Evolutionary conservation across 2,329 filamentous ascomycete species (phyloP).

Genomic region (Penicillium verrucosum): DNA sequence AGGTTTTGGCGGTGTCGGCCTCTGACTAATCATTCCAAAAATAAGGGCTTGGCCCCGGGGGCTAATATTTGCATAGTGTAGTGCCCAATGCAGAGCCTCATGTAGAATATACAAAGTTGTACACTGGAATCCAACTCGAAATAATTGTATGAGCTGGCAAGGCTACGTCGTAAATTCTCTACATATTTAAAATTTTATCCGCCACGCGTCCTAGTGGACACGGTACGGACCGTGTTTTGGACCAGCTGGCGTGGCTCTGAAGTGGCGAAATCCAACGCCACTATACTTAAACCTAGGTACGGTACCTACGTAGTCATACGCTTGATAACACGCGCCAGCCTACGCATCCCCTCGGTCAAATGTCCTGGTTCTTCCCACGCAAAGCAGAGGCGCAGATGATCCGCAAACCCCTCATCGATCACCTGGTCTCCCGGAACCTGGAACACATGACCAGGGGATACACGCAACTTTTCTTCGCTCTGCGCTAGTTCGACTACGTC

Average conservation of each 20-base stretch:
- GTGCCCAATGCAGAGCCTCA: neutral
- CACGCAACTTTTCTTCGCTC: slow-evolving; percentile 62
- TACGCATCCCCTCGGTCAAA: slow-evolving; percentile 64
- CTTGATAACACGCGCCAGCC: slow-evolving; percentile 49
- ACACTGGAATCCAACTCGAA: neutral
- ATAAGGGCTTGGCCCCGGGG: neutral
- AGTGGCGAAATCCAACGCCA: neutral
- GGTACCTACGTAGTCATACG: neutral
- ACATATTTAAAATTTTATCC: neutral
- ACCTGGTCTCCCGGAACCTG: slow-evolving; percentile 60
- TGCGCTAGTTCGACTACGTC: slow-evolving; percentile 58
- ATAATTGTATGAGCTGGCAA: neutral
- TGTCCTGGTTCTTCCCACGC: slow-evolving; percentile 67
- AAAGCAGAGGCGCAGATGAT: slow-evolving; percentile 65
- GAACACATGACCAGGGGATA: slow-evolving; percentile 69
- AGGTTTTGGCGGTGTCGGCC: neutral
- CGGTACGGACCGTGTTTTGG: neutral
- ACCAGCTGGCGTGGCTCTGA: neutral
- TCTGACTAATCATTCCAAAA: neutral
- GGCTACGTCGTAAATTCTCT: neutral
- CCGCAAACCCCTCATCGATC: slow-evolving; percentile 53
- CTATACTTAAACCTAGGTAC: neutral
- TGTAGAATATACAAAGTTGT: neutral
- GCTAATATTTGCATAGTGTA: neutral
- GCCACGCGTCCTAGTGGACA: slow-evolving; percentile 18